phyloP scores from a whole-genome alignment of 2,329 filamentous ascomycete species.

The Neospermospora avenae region DNA sequence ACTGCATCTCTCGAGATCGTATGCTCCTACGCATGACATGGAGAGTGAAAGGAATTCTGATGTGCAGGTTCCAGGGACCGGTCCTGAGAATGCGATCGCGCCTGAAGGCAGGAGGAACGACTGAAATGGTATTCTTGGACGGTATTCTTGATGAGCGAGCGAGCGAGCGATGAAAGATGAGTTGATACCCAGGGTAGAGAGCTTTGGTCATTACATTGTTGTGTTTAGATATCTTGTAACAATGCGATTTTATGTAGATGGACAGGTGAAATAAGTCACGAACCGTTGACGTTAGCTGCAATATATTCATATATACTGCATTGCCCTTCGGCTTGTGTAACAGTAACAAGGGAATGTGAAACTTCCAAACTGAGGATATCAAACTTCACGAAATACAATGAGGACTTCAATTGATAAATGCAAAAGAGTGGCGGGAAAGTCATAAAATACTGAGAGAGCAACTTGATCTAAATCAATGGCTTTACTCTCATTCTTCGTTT shows the following conservation, averaged over 20 bases:
- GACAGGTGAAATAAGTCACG: too few species aligned
- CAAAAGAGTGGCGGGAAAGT: too few species aligned
- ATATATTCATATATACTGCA: too few species aligned
- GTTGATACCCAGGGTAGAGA: slow-evolving; percentile 18
- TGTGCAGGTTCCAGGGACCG: slow-evolving; percentile 22
- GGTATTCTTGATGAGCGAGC: neutral
- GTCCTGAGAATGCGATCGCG: slow-evolving; percentile 29
- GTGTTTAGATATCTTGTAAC: too few species aligned
- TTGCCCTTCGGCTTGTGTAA: neutral
- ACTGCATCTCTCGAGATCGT: slow-evolving; percentile 27
- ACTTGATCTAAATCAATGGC: too few species aligned
- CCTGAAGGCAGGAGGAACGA: slow-evolving; percentile 23
- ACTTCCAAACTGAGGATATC: neutral
- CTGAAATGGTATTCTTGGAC: neutral
- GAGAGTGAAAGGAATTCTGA: slow-evolving; percentile 15
- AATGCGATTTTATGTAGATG: too few species aligned
- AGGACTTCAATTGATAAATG: neutral
- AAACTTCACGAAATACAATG: neutral
- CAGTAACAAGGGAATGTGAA: too few species aligned
- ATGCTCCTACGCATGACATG: neutral
- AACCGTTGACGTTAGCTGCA: too few species aligned
- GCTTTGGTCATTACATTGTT: neutral
- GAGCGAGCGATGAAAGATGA: slow-evolving; percentile 4
- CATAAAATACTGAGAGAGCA: too few species aligned
- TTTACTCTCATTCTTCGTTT: too few species aligned